Conservation (phyloP, 2,329 filamentous ascomycete species). For the Calonectria henricotiae region DNA sequence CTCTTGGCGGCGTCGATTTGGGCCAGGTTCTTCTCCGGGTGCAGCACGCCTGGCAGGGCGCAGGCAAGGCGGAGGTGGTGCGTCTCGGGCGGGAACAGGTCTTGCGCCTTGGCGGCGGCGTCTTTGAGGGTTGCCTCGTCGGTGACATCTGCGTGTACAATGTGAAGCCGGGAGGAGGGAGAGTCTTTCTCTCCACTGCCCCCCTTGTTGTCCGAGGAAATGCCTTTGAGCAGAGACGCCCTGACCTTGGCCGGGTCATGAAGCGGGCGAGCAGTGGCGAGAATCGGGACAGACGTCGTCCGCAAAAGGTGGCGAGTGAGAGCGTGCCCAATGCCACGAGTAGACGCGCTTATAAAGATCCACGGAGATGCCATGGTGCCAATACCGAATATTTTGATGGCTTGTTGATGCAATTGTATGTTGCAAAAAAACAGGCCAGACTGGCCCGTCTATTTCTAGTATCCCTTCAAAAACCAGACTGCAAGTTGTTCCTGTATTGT, state of each 20-base stretch:
- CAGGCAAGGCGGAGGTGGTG: constrained; percentile 80
- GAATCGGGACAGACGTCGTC: constrained; percentile 66
- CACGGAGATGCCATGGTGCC: constrained; percentile 69
- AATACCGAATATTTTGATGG: background rate
- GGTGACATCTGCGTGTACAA: constrained; percentile 64
- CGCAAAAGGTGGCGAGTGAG: constrained; percentile 67
- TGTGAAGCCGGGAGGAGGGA: constrained; percentile 58
- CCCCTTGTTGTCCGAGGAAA: constrained; percentile 42
- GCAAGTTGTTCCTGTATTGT: background rate
- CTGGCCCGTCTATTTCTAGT: background rate
- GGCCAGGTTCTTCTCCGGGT: constrained; percentile 79
- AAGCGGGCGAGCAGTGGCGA: constrained; percentile 61
- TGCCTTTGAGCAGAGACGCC: constrained; percentile 54
- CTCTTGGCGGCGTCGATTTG: constrained; percentile 76
- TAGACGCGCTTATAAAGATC: constrained; percentile 67
- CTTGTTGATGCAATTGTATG: too few species aligned
- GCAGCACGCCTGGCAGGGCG: constrained; percentile 80
- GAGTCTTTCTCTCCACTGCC: constrained; percentile 2
- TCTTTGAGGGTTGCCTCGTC: constrained; percentile 76
- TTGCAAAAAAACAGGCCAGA: too few species aligned
- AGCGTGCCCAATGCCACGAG: constrained; percentile 66
- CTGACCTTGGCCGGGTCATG: constrained; percentile 58
- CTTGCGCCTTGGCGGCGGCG: constrained; percentile 68
- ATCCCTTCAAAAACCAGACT: too few species aligned
- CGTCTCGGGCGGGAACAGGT: constrained; percentile 67